Conservation (phyloP, 2,329 filamentous ascomycete species). For the Aspergillus tamarii region DNA sequence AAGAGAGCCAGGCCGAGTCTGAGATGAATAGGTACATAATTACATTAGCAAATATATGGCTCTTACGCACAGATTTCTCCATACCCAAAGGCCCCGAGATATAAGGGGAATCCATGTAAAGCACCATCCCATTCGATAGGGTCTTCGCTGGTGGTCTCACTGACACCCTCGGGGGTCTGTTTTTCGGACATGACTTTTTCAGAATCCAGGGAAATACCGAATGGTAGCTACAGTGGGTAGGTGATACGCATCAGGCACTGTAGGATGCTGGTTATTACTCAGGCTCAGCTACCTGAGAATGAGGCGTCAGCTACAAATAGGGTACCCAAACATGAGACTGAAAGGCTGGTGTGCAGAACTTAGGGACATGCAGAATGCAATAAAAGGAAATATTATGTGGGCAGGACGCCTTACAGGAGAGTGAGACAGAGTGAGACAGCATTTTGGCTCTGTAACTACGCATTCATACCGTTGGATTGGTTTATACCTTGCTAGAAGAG, state of each 20-base stretch:
- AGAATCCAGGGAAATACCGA: not conserved
- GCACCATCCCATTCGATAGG: not conserved
- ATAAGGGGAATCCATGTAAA: not conserved
- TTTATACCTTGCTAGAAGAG: not conserved
- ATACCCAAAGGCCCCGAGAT: not conserved
- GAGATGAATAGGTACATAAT: not conserved
- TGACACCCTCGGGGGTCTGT: not conserved
- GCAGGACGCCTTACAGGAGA: not conserved
- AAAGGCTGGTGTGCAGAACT: not conserved
- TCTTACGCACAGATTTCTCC: not conserved
- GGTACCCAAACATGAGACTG: not conserved
- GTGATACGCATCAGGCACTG: not conserved
- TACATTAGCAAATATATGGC: not conserved
- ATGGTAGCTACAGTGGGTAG: not conserved
- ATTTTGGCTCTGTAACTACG: not conserved
- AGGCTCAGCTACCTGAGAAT: not conserved
- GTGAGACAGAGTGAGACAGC: not conserved
- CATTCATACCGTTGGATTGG: not conserved
- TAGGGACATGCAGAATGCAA: not conserved
- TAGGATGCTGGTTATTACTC: not conserved
- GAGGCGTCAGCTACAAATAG: not conserved
- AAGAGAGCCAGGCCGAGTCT: slow-evolving; percentile 36
- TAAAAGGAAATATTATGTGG: not conserved
- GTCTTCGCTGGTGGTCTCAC: not conserved
- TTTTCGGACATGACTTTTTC: not conserved